Evolutionary conservation across 2,329 filamentous ascomycete species (phyloP).

Genomic region (Calonectria pseudoturangicola): DNA sequence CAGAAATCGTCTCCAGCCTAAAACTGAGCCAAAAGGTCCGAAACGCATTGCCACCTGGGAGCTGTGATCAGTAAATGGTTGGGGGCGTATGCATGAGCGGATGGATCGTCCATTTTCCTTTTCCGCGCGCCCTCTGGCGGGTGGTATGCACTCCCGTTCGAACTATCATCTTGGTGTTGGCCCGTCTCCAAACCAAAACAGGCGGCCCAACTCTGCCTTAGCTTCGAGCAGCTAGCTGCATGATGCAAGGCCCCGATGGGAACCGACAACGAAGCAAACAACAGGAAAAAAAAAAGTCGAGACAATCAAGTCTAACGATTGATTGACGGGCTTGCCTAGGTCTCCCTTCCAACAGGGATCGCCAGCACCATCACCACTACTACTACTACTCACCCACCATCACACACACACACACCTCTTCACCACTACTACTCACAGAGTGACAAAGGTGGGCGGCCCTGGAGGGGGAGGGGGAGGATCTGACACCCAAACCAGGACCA

Average conservation of each 20-base stretch:
- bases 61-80: constrained; percentile 9
- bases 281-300: constrained; percentile 5
- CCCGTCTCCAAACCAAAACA: constrained; percentile 15
- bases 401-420: constrained; percentile 10
- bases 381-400: not conserved
- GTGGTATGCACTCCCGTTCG: constrained; percentile 27
- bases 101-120: constrained; percentile 18
- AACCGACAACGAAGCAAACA: constrained; percentile 1
- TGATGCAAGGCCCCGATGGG: constrained; percentile 24
- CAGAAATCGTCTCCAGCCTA: not conserved
- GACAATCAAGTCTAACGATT: constrained; percentile 1
- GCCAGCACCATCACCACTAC: constrained; percentile 16
- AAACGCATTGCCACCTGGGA: constrained; percentile 16
- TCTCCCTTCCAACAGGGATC: constrained; percentile 11
- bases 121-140: not conserved
- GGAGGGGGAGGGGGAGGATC: constrained; percentile 29
- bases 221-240: constrained; percentile 22
- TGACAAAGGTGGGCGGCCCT: constrained; percentile 10
- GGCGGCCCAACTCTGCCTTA: constrained; percentile 24
- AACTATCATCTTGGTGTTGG: constrained; percentile 24
- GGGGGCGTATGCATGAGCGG: constrained; percentile 15
- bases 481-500: constrained; percentile 33
- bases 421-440: not conserved
- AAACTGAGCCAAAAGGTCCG: constrained; percentile 20
- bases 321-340: not conserved